phyloP scores from a whole-genome alignment of 257 asterid genomes.

The Cinchona pubescens region DNA sequence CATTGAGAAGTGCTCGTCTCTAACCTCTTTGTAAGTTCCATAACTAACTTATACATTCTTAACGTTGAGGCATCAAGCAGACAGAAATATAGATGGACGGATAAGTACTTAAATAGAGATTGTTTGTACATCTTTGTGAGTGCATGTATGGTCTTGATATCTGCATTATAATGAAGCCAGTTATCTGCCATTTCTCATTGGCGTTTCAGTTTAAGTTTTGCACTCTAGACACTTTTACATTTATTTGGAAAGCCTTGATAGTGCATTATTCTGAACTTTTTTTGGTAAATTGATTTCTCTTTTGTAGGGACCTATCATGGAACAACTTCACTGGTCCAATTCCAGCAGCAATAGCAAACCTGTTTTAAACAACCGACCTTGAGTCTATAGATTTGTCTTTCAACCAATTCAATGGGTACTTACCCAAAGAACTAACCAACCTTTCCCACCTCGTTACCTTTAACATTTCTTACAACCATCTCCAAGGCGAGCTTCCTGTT shows the following conservation, averaged over 20 bases:
- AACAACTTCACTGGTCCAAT: conserved; percentile 64
- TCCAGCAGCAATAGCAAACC: conserved; percentile 50
- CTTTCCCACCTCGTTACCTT: conserved; percentile 56
- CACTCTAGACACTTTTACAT: background rate
- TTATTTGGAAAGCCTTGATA: too few relatives aligned
- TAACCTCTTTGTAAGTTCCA: conserved; percentile 62
- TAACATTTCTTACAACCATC: conserved; percentile 66
- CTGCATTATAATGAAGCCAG: background rate
- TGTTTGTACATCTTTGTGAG: background rate
- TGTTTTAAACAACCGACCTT: conserved; percentile 60
- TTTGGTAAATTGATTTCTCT: conserved; percentile 8
- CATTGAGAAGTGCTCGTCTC: conserved; percentile 57
- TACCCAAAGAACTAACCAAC: conserved; percentile 67
- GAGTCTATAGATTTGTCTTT: conserved; percentile 62
- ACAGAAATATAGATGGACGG: background rate
- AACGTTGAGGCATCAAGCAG: background rate
- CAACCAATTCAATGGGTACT: conserved; percentile 63
- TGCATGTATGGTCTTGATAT: background rate
- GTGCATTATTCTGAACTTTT: background rate
- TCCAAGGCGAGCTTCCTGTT: conserved; percentile 72
- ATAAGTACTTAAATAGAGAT: background rate
- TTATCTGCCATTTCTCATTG: background rate
- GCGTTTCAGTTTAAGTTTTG: background rate
- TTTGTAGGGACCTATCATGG: conserved; percentile 55
- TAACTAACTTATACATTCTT: background rate